A percentile compares a stretch with the other conserved stretches of the same genome.
Conservation (phyloP, 169 alveolate species). For the Cryptosporidium andersoni region DNA sequence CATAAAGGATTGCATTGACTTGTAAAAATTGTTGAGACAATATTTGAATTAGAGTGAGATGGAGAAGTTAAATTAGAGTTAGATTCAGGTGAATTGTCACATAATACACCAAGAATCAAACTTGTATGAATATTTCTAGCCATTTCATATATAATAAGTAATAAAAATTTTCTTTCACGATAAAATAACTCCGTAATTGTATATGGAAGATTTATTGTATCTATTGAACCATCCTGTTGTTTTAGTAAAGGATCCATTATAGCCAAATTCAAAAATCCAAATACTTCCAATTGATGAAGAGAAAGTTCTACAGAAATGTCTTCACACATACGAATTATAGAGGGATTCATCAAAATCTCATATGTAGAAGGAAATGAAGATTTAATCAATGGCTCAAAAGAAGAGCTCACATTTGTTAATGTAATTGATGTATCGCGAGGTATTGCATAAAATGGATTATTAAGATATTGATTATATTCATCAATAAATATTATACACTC, state of each 20-base stretch:
- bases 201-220: conserved; percentile 3
- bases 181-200: conserved; percentile 47
- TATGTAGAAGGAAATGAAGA: conserved; percentile 19
- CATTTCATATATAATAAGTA: conserved; percentile 26
- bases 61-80: conserved; percentile 1
- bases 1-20: conserved; percentile 66
- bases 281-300: conserved; percentile 50
- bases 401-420: conserved; percentile 6
- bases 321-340: conserved; percentile 29
- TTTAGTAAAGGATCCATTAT: conserved; percentile 45
- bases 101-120: conserved; percentile 47
- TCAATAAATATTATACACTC: conserved; percentile 39
- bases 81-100: conserved; percentile 34
- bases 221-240: conserved; percentile 7
- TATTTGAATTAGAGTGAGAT: conserved; percentile 5
- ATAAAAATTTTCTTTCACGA: conserved; percentile 42
- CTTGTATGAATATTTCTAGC: conserved; percentile 65
- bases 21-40: conserved; percentile 1
- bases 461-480: conserved; percentile 13
- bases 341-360: conserved; percentile 2
- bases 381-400: conserved; percentile 5
- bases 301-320: conserved; percentile 65
- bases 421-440: conserved; percentile 56
- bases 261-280: conserved; percentile 58
- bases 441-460: conserved; percentile 45